Base-by-base conservation (phyloP, 2,329 filamentous ascomycete genomes). In the Zasmidium angulare region DNA sequence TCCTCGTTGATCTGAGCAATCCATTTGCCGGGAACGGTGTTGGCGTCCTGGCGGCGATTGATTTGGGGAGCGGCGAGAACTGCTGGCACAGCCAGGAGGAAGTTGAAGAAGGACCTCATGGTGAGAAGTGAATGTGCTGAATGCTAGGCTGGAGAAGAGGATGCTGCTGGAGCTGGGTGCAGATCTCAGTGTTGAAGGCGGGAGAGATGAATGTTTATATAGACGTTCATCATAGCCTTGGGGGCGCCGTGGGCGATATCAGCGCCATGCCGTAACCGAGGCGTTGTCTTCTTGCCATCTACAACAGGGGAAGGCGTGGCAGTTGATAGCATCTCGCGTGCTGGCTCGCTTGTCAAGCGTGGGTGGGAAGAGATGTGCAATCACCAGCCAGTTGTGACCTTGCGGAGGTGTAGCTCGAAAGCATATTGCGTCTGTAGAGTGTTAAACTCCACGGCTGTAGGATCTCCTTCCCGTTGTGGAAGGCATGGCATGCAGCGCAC, bases 51-150 rank as follows among this genome's bases (percentile, higher is more conserved):
- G 46, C 64, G 56, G 46, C 59, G 55, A 54, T 65, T 60, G 53
- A 66, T 63, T 24, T 57, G 58, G 19, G 62, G 56, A 50, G 49
- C 56, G 24, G 60, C 64, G 29, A 64, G 51, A 11, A 62, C 62
- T 23, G 58, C 60, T 59, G 62, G 64, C 49, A 64, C 55, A 50
- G 61, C 63, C 53, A 66, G 61, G 50, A 66, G 61, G 47, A 66
- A 49, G 24, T 52, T 60, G 56, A 60, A 31, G 40, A 63, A 53
- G 23, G 58, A 62, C 46, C 54, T 56, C 63, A 66, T 66, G 58
- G 59, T 63, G 56, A 51, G 49, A 53, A 52, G 49, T n/a, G 29
- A 46, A 2, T 47, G 43, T 43, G 47, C 23, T 43, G 22, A 14
- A 21, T n/a, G 14, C 47, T 51, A 36, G 47, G 21, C 20, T 46